Evolutionary conservation across 768 basidiomycete genomes (phyloP), one percentile per base, ranked within the genome.

Genomic region (Calocybe indica): DNA sequence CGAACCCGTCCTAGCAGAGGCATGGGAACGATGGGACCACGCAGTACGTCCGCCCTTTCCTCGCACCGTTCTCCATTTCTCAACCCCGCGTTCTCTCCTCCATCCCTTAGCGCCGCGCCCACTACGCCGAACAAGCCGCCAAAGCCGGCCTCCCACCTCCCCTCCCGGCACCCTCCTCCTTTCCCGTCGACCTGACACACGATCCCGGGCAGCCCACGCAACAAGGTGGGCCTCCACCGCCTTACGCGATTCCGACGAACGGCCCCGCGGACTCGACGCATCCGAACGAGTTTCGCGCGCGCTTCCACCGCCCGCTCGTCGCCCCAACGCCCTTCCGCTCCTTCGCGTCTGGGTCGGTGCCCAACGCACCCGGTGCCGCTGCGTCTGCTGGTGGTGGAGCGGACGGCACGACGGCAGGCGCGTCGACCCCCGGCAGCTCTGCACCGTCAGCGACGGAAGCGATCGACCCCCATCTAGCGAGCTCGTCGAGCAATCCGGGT

Each of bases 11-110:
- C 83, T 92, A 40, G 88, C 89, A 5, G 82, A 85, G 39, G 88
- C 88, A 12, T 92, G 87, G 77, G 89, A 92, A 49, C 83, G 85
- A 36, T 92, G 89, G 89, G 83, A 91, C 56, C 79, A 82, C 54
- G 83, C 84, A 62, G 88, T 89, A 58, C 62, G 15, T 30, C 42
- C 28, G 46, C 14, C 39, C 49, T 48, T 37, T 48, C 22, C 22
- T 22, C 22, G 4, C 22, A 4, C 22, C 22, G 4, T 22, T 22
- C 43, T 51, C 33, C 6, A 47, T 52, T 12, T 33, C 44, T 7
- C 43, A 40, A 49, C 31, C 47, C 38, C 47, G 22, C 33, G 45
- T 41, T 43, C 22, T 11, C 32, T 14, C 43, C 7, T 31, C 37
- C 39, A 45, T 32, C 45, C 40, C 45, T 22, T 34, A 73, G 71